A percentile compares a stretch with the other conserved stretches of the same genome.
phyloP scores from a whole-genome alignment of 129 eudicot species.

The Tagetes erecta region DNA sequence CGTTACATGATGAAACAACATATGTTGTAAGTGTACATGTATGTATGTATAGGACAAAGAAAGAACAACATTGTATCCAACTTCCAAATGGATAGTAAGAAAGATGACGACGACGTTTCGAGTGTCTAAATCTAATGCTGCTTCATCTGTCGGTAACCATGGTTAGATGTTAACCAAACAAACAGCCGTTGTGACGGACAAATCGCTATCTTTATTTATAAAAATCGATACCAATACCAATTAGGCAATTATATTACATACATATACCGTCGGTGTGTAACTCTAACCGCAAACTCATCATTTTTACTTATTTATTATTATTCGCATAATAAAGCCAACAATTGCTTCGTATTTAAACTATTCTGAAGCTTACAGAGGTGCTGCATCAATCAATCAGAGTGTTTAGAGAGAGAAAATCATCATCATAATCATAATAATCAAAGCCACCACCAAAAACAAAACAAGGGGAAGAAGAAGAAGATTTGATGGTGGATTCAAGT shows the following conservation, averaged over 20 bases:
- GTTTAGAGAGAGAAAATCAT: not conserved
- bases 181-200: conserved; percentile 20
- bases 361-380: conserved; percentile 36
- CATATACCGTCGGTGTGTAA: conserved; percentile 42
- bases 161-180: conserved; percentile 2
- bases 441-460: too few species aligned
- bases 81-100: not conserved
- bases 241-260: too few species aligned
- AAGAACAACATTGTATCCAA: conserved; percentile 1
- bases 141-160: conserved; percentile 18
- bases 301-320: not conserved
- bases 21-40: too few species aligned
- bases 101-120: not conserved
- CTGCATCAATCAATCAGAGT: not conserved
- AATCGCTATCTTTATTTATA: not conserved
- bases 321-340: conserved; percentile 20
- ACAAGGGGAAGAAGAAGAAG: conserved; percentile 26
- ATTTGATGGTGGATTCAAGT: conserved; percentile 67
- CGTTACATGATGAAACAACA: not conserved
- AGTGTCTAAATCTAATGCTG: too few species aligned
- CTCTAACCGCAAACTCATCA: conserved; percentile 40
- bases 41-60: too few species aligned
- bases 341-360: conserved; percentile 79
- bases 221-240: too few species aligned
- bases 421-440: too few species aligned